Conservation (phyloP, 1,139 yeast genomes). For the Zygosaccharomyces pseudobailii region DNA sequence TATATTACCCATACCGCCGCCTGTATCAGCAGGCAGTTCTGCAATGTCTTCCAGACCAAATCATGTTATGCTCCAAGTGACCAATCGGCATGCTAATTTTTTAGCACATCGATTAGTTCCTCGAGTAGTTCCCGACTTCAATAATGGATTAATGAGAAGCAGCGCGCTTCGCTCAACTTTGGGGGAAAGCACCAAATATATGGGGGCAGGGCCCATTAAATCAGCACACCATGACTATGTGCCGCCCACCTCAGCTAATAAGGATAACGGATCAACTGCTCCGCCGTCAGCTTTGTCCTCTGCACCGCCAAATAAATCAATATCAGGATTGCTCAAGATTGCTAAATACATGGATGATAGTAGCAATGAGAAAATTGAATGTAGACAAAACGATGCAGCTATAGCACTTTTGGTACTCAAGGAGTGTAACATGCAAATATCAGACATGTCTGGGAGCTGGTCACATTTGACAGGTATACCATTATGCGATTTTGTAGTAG, state of each 20-base stretch:
- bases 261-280: not conserved
- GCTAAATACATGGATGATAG: slow-evolving; percentile 1
- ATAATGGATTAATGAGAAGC: slow-evolving; percentile 3
- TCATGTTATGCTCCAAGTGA: not conserved
- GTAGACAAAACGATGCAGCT: slow-evolving; percentile 10
- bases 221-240: not conserved
- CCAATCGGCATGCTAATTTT: not conserved
- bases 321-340: slow-evolving; percentile 2
- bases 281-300: not conserved
- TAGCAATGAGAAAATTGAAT: not conserved
- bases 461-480: slow-evolving; percentile 5
- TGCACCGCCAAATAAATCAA: not conserved
- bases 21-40: slow-evolving; percentile 4
- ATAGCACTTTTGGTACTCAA: slow-evolving; percentile 8
- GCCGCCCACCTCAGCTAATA: no score
- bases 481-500: slow-evolving; percentile 13
- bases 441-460: slow-evolving; percentile 9
- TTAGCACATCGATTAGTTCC: slow-evolving; percentile 3
- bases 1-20: slow-evolving; percentile 5
- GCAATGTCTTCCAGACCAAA: slow-evolving; percentile 2
- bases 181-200: not conserved
- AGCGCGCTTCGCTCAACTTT: slow-evolving; percentile 10
- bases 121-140: slow-evolving; percentile 9
- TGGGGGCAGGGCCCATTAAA: no score
- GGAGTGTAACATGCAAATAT: slow-evolving; percentile 7